phyloP scores from a whole-genome alignment of 371 early-diverging fungal species.

The Apophysomyces variabilis region DNA sequence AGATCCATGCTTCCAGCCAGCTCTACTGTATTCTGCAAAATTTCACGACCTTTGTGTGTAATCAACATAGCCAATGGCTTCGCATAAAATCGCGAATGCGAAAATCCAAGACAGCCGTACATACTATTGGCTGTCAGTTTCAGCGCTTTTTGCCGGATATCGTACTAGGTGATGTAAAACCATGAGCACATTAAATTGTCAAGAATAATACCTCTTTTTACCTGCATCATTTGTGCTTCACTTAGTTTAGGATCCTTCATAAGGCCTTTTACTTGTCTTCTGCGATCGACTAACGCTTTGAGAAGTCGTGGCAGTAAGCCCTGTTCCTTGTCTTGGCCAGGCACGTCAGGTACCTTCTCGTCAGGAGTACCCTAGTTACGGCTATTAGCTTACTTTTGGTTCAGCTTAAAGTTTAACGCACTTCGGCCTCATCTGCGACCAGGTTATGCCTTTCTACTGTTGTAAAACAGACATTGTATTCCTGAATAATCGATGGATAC shows the following conservation, averaged over 20 bases:
- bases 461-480: conserved; percentile 99
- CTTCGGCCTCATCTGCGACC: neutral
- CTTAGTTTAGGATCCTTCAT: conserved; percentile 78
- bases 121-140: conserved; percentile 99
- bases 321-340: conserved; percentile 63
- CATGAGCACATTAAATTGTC: neutral
- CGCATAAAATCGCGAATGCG: conserved; percentile 97
- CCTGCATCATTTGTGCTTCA: conserved; percentile 67
- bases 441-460: conserved; percentile 77
- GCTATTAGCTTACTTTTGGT: conserved; percentile 8
- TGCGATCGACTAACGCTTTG: conserved; percentile 88
- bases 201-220: conserved; percentile 20
- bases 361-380: conserved; percentile 37
- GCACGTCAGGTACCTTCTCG: conserved; percentile 80
- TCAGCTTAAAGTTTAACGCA: neutral
- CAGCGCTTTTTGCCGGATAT: conserved; percentile 97
- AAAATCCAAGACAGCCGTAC: conserved; percentile 99
- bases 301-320: conserved; percentile 95
- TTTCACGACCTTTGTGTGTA: conserved; percentile 97
- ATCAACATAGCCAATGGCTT: conserved; percentile 98
- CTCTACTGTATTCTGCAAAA: conserved; percentile 94
- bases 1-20: conserved; percentile 80
- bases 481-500: conserved; percentile 99
- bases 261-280: conserved; percentile 90
- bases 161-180: conserved; percentile 52